Evolutionary conservation across 177 flowering plant species (phyloP).

Genomic region (Vitis hybrid): DNA sequence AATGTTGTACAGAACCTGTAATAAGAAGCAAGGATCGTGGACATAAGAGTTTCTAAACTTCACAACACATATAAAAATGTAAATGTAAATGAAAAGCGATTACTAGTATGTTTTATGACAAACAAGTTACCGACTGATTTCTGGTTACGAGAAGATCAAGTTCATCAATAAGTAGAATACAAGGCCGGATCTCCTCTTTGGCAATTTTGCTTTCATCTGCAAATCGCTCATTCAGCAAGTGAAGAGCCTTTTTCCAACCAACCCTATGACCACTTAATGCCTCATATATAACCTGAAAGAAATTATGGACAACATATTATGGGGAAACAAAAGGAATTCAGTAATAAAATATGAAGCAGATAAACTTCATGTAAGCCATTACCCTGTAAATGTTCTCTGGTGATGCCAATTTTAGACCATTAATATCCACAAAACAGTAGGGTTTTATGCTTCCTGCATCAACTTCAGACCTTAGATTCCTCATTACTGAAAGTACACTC

Average conservation of each 20-base stretch:
- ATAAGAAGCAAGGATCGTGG: slow-evolving; percentile 1
- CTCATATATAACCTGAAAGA: slow-evolving; percentile 84
- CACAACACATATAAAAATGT: background rate
- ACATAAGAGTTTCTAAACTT: background rate
- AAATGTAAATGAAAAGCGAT: background rate
- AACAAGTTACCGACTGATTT: slow-evolving; percentile 80
- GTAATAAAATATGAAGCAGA: background rate
- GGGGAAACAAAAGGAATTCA: background rate
- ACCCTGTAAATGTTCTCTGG: slow-evolving; percentile 93
- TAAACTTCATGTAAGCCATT: slow-evolving; percentile 7
- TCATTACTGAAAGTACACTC: slow-evolving; percentile 91
- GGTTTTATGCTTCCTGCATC: slow-evolving; percentile 75
- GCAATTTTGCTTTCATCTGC: slow-evolving; percentile 51
- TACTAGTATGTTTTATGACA: background rate
- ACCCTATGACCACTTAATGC: slow-evolving; percentile 89
- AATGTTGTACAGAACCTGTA: slow-evolving; percentile 88
- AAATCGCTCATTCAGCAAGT: slow-evolving; percentile 78
- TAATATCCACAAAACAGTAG: slow-evolving; percentile 83
- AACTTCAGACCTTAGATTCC: slow-evolving; percentile 76
- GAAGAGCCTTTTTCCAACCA: slow-evolving; percentile 92
- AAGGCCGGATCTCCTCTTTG: slow-evolving; percentile 68
- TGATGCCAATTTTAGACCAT: slow-evolving; percentile 90
- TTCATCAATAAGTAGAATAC: slow-evolving; percentile 93
- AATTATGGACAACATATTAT: background rate
- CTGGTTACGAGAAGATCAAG: slow-evolving; percentile 94